A percentile compares a stretch with the other conserved stretches of the same genome.
phyloP scores from a whole-genome alignment of 192 early-diverging fungal species.

The Haplosporangium gracile region DNA sequence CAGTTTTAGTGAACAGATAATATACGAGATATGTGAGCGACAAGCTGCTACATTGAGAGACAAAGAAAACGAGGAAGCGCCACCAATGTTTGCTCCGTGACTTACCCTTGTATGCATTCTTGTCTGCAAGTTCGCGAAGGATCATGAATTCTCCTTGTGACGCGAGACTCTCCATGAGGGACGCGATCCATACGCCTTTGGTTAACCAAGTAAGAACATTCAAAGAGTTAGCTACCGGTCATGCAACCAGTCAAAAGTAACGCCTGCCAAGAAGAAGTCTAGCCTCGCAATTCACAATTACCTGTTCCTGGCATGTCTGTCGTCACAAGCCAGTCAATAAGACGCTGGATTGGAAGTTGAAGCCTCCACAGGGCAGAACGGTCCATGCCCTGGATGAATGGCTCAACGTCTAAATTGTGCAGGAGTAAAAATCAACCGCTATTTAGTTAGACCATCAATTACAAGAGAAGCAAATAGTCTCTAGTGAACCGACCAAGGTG shows the following conservation, averaged over 20 bases:
- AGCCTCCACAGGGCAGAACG: conserved; percentile 28
- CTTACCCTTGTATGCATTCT: conserved; percentile 51
- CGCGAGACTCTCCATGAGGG: conserved; percentile 50
- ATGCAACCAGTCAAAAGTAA: not conserved
- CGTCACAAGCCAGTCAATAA: conserved; percentile 43
- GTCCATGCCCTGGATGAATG: conserved; percentile 39
- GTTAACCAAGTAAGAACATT: not conserved
- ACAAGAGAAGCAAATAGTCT: not conserved
- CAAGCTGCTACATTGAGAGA: not conserved
- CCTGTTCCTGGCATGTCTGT: conserved; percentile 42
- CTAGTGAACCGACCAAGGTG: no score
- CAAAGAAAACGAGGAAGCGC: not conserved
- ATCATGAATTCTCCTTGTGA: conserved; percentile 45
- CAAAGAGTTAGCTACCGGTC: not conserved
- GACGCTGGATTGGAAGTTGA: conserved; percentile 30
- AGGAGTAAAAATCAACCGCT: not conserved
- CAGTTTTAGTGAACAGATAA: not conserved
- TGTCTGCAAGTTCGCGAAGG: conserved; percentile 39
- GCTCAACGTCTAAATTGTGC: conserved; percentile 29
- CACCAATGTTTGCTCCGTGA: not conserved
- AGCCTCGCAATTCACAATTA: not conserved
- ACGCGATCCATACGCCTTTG: conserved; percentile 40
- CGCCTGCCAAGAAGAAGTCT: not conserved
- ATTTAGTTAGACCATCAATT: not conserved
- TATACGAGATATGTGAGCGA: not conserved